Base-by-base conservation (phyloP, 352 stramenopile genomes). In the Globisporangium splendens region DNA sequence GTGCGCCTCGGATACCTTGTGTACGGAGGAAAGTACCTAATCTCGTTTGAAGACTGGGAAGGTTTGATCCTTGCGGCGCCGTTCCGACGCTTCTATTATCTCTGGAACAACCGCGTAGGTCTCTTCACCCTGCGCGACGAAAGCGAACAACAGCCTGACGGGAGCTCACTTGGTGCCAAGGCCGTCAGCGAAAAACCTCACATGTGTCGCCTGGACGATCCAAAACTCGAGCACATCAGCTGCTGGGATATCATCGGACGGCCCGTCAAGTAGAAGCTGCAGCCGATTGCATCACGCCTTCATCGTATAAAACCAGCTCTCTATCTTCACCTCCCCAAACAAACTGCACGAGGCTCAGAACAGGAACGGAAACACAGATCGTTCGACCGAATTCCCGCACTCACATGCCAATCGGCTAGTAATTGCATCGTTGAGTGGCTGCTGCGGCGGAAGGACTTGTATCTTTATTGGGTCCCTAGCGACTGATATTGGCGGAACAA, bases 1-100 rank as follows among this genome's bases (percentile, higher is more conserved):
- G 59, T 59, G 43, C 59, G 59, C 2, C 41, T 65, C 33, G 52
- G 52, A 15, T 65, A 65, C 20, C n/a, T 65, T 8, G 59, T 65
- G 14, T 53, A 55, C 46, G 51, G 24, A 14, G 31, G 50, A 3
- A n/a, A 44, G 38, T 65, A 50, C 20, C 46, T 60, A 12, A 39
- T 65, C 10, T 51, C 56, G 7, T 46, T 56, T n/a, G 49, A 46
- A 18, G 56, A 63, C 18, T 63, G 56, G 56, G 46, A 54, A 11
- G 47, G 12, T 14, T 12, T 61, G 18, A 39, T 18, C 31, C 10
- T 46, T 8, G n/a, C 55, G 24, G 21, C 31, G 1, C 24, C 35
- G 11, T 33, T 62, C 18, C 33, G 41, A 7, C 17, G 22, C n/a
- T 54, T 62, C 22, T 62, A 50, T 20, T 42, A 50, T 17, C 48